phyloP scores from a whole-genome alignment of 2,329 filamentous ascomycete species.

The Aureobasidium sp. region DNA sequence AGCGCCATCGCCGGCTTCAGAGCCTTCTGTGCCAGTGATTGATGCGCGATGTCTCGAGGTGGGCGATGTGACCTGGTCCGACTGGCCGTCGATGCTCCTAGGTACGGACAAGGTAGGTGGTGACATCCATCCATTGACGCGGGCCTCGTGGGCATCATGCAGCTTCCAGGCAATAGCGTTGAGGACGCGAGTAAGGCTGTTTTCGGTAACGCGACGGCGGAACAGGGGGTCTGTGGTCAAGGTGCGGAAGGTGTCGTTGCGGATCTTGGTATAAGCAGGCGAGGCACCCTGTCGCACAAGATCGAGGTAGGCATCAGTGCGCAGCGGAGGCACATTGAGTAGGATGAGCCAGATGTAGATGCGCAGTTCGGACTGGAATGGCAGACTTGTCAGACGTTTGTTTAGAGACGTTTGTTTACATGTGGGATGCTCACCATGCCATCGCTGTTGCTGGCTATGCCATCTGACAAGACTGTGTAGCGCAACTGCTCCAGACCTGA shows the following conservation, averaged over 20 bases:
- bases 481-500: conserved; percentile 62
- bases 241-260: conserved; percentile 96
- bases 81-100: conserved; percentile 41
- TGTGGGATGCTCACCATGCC: conserved; percentile 56
- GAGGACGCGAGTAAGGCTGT: conserved; percentile 83
- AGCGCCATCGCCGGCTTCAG: conserved; percentile 44
- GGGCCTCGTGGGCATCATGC: conserved; percentile 63
- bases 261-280: conserved; percentile 92
- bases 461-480: conserved; percentile 65
- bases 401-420: neutral
- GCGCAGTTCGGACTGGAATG: conserved; percentile 67
- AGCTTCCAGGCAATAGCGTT: conserved; percentile 94
- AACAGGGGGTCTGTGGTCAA: conserved; percentile 96
- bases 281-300: conserved; percentile 90
- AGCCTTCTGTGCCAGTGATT: conserved; percentile 52
- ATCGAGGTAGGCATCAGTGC: conserved; percentile 79
- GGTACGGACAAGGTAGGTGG: conserved; percentile 41
- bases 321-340: conserved; percentile 74
- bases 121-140: conserved; percentile 42
- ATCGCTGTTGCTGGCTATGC: conserved; percentile 67
- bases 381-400: neutral
- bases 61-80: conserved; percentile 32
- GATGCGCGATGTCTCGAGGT: conserved; percentile 23
- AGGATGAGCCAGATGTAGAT: conserved; percentile 97
- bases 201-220: conserved; percentile 88